Base-by-base conservation (phyloP, 305 asterid genomes). In the Rubia balearica region DNA sequence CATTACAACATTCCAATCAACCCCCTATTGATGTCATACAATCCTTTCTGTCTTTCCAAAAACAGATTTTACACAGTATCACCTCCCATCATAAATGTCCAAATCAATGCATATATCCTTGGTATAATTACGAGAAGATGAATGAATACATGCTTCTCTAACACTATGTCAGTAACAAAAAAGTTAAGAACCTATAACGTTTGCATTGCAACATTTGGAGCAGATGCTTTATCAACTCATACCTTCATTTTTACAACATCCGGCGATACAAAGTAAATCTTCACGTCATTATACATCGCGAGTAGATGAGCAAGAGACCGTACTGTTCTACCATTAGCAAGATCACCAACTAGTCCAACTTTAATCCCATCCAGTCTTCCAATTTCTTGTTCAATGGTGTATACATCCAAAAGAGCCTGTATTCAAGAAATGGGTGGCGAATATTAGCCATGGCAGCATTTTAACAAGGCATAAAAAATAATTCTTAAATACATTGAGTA, bases 331-430 rank as follows among this genome's bases (percentile, higher is more conserved):
- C 98, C 96, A 70, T 88, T 40, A 73, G 97, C 96, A 86, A 93
- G 96, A 88, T 93, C 98, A 71, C 97, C 96, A 9, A 90, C 96
- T 30, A 93, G 95, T 72, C 88, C 97, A 76, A 93, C 96, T 79
- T 83, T 86, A 71, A 90, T 90, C 71, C 95, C 97, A 69, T 91
- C 95, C 67, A 90, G 94, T 73, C 88, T 90, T 43, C 97, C 96
- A 62, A 84, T 82, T 83, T 93, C 98, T 82, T 95, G 78, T 81
- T 89, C 83, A 61, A 90, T 89, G 45, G 98, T 89, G 81, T 89
- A 93, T 46, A 86, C 83, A 73, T 93, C 98, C 71, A 93, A 77
- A 49, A 93, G 96, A n/a, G 97, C 96, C 98, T 90, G 83, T 69
- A 65, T 60, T 69, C 65, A 17, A 64, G 38, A 68, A 46, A 49